phyloP scores from a whole-genome alignment of 805 yeast species.

The Hanseniaspora pseudoguilliermondii region DNA sequence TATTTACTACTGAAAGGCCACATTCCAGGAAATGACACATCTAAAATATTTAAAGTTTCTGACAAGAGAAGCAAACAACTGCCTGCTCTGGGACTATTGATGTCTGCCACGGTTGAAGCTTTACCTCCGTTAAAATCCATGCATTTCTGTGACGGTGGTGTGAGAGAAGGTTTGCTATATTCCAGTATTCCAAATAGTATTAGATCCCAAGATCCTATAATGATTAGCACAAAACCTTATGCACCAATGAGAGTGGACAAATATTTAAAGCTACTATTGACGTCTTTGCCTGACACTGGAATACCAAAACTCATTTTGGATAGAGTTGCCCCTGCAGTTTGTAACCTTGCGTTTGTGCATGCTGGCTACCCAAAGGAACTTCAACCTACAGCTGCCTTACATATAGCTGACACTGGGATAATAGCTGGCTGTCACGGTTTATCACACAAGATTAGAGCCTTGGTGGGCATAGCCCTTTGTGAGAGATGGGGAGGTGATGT shows the following conservation, averaged over 20 bases:
- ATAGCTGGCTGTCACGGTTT: constrained; percentile 67
- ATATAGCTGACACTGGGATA: constrained; percentile 60
- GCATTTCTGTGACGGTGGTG: constrained; percentile 65
- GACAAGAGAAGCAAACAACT: constrained; percentile 53
- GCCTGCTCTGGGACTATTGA: constrained; percentile 54
- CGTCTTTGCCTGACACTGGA: constrained; percentile 44
- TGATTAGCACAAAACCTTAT: constrained; percentile 58
- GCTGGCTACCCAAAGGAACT: constrained; percentile 65
- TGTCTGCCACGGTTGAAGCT: constrained; percentile 50
- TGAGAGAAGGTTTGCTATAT: constrained; percentile 62
- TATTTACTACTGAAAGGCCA: constrained; percentile 37
- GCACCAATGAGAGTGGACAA: constrained; percentile 52
- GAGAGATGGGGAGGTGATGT: constrained; percentile 76
- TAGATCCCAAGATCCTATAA: constrained; percentile 53
- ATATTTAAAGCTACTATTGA: constrained; percentile 40
- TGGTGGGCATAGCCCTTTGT: constrained; percentile 61
- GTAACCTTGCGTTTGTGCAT: constrained; percentile 64
- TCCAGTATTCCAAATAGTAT: constrained; percentile 46
- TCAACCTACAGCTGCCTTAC: constrained; percentile 62
- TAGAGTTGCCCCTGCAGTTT: constrained; percentile 56
- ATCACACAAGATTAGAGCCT: constrained; percentile 56
- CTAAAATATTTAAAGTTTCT: constrained; percentile 49
- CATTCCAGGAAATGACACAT: constrained; percentile 32
- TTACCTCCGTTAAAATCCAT: constrained; percentile 49
- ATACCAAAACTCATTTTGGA: constrained; percentile 47